A percentile compares a stretch with the other conserved stretches of the same genome.
Evolutionary conservation across 208 protist genomes (phyloP).

Genomic region (Acanthamoeba lugdunensis): DNA sequence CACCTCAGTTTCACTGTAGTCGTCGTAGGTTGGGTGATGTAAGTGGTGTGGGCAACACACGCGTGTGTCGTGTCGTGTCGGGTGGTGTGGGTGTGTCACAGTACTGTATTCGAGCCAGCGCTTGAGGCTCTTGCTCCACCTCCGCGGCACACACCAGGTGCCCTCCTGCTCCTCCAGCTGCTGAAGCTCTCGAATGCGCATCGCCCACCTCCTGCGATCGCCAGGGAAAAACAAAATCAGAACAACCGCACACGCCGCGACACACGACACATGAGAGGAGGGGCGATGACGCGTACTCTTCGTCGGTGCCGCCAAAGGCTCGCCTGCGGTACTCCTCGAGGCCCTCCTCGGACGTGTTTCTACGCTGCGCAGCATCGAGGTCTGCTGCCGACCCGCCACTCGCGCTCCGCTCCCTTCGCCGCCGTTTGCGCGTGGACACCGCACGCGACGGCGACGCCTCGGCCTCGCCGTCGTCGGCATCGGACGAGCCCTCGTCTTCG

Average conservation of each 20-base stretch:
- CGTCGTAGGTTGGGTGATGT: no score
- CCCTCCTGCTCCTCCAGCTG: background rate
- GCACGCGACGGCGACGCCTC: background rate
- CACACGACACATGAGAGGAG: background rate
- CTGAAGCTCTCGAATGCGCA: background rate
- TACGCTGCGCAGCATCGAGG: background rate
- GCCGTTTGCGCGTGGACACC: background rate
- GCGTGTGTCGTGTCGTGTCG: background rate
- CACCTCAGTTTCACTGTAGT: conserved; percentile 18
- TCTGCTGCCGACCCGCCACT: no score
- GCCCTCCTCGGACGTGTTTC: background rate
- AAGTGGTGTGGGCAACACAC: no score
- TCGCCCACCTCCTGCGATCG: background rate
- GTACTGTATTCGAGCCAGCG: conserved; percentile 33
- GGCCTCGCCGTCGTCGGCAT: background rate
- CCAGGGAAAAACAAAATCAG: no score
- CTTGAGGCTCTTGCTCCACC: conserved; percentile 27
- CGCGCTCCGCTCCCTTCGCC: background rate
- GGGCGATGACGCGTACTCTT: background rate
- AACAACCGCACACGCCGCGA: no score
- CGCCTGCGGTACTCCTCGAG: conserved; percentile 3
- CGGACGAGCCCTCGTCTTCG: background rate
- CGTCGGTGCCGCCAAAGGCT: conserved; percentile 15
- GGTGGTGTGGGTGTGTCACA: no score
- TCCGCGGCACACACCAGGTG: background rate